Base-by-base conservation (phyloP, 148 eudicot genomes). In the Euryodendron excelsum region DNA sequence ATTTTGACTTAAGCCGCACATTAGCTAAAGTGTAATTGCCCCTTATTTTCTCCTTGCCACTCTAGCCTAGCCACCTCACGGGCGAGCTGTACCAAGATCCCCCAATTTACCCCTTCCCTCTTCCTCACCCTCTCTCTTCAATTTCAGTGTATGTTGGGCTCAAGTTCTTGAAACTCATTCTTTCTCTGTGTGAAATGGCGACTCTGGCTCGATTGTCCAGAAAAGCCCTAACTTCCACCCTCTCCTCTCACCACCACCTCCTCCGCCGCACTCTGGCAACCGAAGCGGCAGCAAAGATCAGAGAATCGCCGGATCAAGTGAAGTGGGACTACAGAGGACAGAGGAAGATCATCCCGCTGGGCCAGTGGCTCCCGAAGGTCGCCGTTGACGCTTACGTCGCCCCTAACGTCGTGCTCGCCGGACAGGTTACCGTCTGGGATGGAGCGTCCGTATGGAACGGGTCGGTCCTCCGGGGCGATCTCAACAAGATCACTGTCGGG, bases 361-460 rank as follows among this genome's bases (percentile, higher is more conserved):
- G 98, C 17, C 97, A 94, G 80, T 94, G 98, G 98, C 76, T 77
- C 77, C 97, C 98, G 10, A 94, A 91, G 85, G 85, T 94, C 81
- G 97, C 98, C 28, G 98, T 94, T 31, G 98, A 94, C 15, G 97
- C 98, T 11, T 94, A 94, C 61, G 97, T 94, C 59, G 97, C 98
- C 1, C 97, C 98, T 2, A 94, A 94, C 67, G 97, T 92, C 7
- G 97, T 94, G 0, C 90, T 94, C 4, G 98, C 98, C 20, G 97
- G 98, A 4, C 98, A 94, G 79, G 97, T 94, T 33, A 81, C 87
- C 33, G 98, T 92, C 23, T 89, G 82, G 45, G 97, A 92, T 55
- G 98, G 95, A 5, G 90, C 97, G 0, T 91, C 95, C 13, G 95
- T 94, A 0, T 94, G 98, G 98, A 92, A 82, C 81, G 97, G 98